Base-by-base conservation (phyloP, 805 yeast species). In the Saccharomycopsis sp. region DNA sequence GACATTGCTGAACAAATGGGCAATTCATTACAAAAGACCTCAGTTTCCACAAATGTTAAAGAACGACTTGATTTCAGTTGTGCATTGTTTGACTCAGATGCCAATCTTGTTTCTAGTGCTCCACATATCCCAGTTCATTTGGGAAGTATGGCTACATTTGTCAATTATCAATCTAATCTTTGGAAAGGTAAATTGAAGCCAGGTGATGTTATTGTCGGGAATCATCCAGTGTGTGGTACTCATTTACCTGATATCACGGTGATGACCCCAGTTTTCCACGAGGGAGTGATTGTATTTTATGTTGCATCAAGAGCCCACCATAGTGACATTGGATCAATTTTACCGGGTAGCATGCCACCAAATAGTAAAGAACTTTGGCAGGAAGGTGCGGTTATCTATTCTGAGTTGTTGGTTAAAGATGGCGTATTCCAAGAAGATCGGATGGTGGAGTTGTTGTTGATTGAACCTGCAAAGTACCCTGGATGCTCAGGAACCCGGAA, bases 271-370 rank as follows among this genome's bases (percentile, higher is more conserved):
- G 88, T 89, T 1, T 83, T 86, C 57, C 68, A 75, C n/a, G 39
- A 39, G 8, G 36, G 24, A 19, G 61, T 67, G 43, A 71, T 86
- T 28, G 75, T 87, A 22, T 89, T 89, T 60, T 89, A 86, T 70
- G 88, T 86, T 11, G 97, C 97, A 0, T 81, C 95, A 0, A 71
- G 97, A 52, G 97, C 96, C 2, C 97, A 89, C 63, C 97, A 90
- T 64, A 89, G 96, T 4, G 97, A 89, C 62, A 89, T 90, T 57
- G 97, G 97, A 14, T 94, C 95, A 11, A 76, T 82, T 47, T 64
- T 86, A 28, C 95, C 97, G 1, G 97, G 97, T 1, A 83, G 95
- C 0, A 87, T 89, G 88, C 96, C 97, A 13, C 95, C 96, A 7
- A 79, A 83, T 57, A 86, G 96, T 2, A 85, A 80, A 56, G 79